phyloP scores from a whole-genome alignment of 768 basidiomycete species.

The Pisolithus sp. region DNA sequence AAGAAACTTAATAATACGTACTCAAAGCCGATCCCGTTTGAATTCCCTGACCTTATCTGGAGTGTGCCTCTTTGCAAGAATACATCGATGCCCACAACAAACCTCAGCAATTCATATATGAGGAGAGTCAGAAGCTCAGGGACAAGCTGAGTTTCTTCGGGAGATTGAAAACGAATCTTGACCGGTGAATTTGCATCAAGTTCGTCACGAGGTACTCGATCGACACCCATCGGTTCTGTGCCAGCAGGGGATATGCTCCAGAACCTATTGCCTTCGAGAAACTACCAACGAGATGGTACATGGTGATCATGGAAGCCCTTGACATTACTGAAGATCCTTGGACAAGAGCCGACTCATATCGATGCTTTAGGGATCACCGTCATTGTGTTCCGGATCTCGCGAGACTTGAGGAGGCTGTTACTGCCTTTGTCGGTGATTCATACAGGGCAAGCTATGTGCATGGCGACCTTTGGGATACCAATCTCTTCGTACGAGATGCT shows the following conservation, averaged over 20 bases:
- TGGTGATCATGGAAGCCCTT: constrained; percentile 5
- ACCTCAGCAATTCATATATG: neutral
- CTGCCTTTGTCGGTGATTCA: neutral
- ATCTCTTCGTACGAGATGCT: neutral
- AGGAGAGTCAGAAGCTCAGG: neutral
- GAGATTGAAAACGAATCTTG: neutral
- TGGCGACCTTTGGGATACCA: constrained; percentile 1
- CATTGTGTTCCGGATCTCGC: neutral
- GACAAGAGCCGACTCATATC: neutral
- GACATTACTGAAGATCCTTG: neutral
- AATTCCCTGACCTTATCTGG: too few species aligned
- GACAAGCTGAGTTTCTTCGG: neutral
- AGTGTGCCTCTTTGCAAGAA: too few species aligned
- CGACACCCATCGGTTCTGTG: neutral
- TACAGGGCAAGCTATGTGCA: neutral
- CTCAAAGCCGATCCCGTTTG: too few species aligned
- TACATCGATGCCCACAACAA: too few species aligned
- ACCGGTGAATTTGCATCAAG: neutral
- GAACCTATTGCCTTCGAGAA: neutral
- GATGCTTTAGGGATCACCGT: neutral
- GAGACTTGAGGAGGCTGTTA: neutral
- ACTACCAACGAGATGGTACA: constrained; percentile 1
- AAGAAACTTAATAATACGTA: too few species aligned
- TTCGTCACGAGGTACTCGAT: neutral
- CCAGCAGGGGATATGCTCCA: neutral